Evolutionary conservation across 257 asterid species (phyloP).

Genomic region (Solanum medicagineum): DNA sequence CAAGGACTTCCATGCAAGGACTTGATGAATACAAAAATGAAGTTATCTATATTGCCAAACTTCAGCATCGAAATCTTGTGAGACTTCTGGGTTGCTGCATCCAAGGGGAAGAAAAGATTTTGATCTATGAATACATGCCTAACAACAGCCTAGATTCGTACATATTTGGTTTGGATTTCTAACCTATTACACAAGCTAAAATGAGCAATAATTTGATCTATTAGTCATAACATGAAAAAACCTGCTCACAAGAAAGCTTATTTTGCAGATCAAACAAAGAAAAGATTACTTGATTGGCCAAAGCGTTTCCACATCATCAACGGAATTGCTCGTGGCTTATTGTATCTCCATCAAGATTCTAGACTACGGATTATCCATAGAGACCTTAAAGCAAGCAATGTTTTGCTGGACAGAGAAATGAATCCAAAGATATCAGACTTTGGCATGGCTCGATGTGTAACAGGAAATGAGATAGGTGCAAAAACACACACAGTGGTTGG

Average conservation of each 20-base stretch:
- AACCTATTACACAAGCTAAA: background rate
- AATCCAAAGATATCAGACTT: slow-evolving; percentile 25
- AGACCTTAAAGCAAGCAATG: slow-evolving; percentile 25
- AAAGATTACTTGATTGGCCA: slow-evolving; percentile 14
- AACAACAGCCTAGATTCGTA: background rate
- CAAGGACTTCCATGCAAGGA: slow-evolving; percentile 12
- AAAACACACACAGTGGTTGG: slow-evolving; percentile 19
- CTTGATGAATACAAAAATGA: slow-evolving; percentile 14
- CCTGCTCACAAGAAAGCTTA: background rate
- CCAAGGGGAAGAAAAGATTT: background rate
- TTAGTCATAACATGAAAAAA: background rate
- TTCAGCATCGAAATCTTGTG: slow-evolving; percentile 11
- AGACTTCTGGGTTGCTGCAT: background rate
- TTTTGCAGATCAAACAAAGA: slow-evolving; percentile 8
- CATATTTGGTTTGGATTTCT: background rate
- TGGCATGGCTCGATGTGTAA: slow-evolving; percentile 17
- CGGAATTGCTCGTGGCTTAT: slow-evolving; percentile 23
- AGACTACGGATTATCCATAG: slow-evolving; percentile 20
- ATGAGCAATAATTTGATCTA: background rate
- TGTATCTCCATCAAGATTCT: slow-evolving; percentile 30
- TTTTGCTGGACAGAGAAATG: slow-evolving; percentile 18
- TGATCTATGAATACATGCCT: background rate
- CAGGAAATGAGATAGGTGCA: slow-evolving; percentile 25
- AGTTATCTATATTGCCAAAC: slow-evolving; percentile 13
- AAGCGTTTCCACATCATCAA: slow-evolving; percentile 8